These are phyloP conservation scores for Scheffersomyces stipitis DNA, from an alignment of 805 yeast species.

Conservation along the genomic window DNA sequence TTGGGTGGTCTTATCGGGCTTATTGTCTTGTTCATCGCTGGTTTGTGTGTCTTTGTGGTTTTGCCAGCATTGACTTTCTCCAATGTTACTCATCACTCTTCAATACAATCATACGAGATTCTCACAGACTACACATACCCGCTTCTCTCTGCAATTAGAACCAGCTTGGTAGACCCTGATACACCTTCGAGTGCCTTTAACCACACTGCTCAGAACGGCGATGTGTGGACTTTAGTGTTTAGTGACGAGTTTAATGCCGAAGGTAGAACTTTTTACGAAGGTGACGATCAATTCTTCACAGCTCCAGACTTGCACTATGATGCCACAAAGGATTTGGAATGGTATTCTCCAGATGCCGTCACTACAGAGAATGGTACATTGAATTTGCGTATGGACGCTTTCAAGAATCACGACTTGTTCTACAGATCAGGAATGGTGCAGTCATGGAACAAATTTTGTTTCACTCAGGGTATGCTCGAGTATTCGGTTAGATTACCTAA, in stretches of 20 bases:
- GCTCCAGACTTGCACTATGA: constrained; percentile 43
- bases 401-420: constrained; percentile 62
- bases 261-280: constrained; percentile 44
- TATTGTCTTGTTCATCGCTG: constrained; percentile 57
- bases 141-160: constrained; percentile 34
- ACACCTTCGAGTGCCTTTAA: constrained; percentile 33
- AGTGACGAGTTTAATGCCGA: constrained; percentile 45
- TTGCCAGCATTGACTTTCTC: constrained; percentile 84
- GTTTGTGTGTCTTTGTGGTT: constrained; percentile 66
- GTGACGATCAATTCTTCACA: constrained; percentile 44
- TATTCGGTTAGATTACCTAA: constrained; percentile 78
- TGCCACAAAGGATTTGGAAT: constrained; percentile 44
- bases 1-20: constrained; percentile 63
- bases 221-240: constrained; percentile 37
- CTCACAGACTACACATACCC: constrained; percentile 48
- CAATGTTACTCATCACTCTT: constrained; percentile 47
- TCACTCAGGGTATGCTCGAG: constrained; percentile 79
- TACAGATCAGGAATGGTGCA: constrained; percentile 93
- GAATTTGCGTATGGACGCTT: constrained; percentile 37
- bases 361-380: constrained; percentile 41
- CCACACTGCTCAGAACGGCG: constrained; percentile 23
- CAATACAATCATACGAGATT: constrained; percentile 38
- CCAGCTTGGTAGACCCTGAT: constrained; percentile 40
- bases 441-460: constrained; percentile 89
- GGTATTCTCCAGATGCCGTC: constrained; percentile 45